Evolutionary conservation across 2,329 filamentous ascomycete genomes (phyloP).

Genomic region (Sarocladiaceae sp.): DNA sequence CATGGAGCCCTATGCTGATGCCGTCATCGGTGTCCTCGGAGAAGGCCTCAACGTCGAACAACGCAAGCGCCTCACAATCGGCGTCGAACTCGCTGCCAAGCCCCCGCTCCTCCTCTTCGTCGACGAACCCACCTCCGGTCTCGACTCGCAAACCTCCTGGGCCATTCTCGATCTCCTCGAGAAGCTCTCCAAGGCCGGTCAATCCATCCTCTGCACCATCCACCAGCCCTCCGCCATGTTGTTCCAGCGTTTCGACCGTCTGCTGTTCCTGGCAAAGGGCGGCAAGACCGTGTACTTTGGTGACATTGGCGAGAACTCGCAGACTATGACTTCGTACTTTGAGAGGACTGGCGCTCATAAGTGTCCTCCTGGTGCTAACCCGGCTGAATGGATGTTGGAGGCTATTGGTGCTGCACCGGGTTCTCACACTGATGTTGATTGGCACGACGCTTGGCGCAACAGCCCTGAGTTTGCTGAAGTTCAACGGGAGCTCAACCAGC

Average conservation of each 20-base stretch:
- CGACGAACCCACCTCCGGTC: conserved; percentile 46
- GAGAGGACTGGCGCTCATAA: conserved; percentile 63
- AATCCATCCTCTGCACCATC: conserved; percentile 46
- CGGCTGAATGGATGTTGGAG: conserved; percentile 75
- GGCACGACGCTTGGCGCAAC: conserved; percentile 50
- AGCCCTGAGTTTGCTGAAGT: conserved; percentile 34
- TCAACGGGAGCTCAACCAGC: conserved; percentile 41
- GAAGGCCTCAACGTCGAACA: conserved; percentile 40
- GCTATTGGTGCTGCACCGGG: conserved; percentile 61
- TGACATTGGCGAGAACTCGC: conserved; percentile 12
- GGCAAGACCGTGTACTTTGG: conserved; percentile 28
- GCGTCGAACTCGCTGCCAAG: conserved; percentile 33
- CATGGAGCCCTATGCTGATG: conserved; percentile 49
- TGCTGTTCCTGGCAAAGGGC: conserved; percentile 51
- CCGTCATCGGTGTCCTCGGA: conserved; percentile 36
- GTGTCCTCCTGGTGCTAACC: conserved; percentile 68
- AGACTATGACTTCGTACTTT: conserved; percentile 68
- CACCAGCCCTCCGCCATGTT: conserved; percentile 39
- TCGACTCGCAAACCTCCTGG: conserved; percentile 58
- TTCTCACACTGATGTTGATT: conserved; percentile 53
- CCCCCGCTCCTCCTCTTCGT: conserved; percentile 42
- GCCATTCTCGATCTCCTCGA: conserved; percentile 63
- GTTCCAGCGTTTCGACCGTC: conserved; percentile 49
- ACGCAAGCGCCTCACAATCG: conserved; percentile 42
- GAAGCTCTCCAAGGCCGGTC: conserved; percentile 49